Conservation (phyloP, 176 grass and related monocot species). For the Ananas comosus region DNA sequence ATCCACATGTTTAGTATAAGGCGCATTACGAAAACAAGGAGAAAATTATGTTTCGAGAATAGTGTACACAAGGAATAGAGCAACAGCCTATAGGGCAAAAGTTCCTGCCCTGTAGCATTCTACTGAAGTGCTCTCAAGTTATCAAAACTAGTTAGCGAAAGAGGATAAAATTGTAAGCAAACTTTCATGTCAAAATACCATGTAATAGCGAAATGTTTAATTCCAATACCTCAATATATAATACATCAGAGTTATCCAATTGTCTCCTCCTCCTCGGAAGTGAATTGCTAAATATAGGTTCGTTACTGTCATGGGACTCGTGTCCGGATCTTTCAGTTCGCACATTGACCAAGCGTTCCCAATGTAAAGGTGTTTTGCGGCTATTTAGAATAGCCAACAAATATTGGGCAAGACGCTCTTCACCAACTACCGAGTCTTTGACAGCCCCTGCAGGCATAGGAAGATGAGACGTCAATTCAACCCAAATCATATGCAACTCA, state of each 20-base stretch:
- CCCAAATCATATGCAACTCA: neutral
- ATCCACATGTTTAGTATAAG: neutral
- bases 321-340: constrained; percentile 27
- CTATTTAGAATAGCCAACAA: constrained; percentile 84
- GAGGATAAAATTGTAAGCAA: too few relatives aligned
- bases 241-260: constrained; percentile 37
- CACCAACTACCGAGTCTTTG: constrained; percentile 86
- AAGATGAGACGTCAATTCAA: neutral
- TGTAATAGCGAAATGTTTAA: neutral
- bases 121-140: too few relatives aligned
- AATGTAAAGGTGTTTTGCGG: constrained; percentile 81
- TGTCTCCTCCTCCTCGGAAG: constrained; percentile 22
- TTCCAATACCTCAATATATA: constrained; percentile 70
- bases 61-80: too few relatives aligned
- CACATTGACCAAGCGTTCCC: constrained; percentile 44
- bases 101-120: too few relatives aligned
- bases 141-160: too few relatives aligned
- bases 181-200: neutral
- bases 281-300: constrained; percentile 28
- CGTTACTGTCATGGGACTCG: constrained; percentile 8
- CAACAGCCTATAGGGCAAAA: too few relatives aligned
- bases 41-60: too few relatives aligned
- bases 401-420: constrained; percentile 88
- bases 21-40: neutral
- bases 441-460: constrained; percentile 56